Base-by-base conservation (phyloP, 2,329 filamentous ascomycete genomes). In the Phyllosticta citriasiana region DNA sequence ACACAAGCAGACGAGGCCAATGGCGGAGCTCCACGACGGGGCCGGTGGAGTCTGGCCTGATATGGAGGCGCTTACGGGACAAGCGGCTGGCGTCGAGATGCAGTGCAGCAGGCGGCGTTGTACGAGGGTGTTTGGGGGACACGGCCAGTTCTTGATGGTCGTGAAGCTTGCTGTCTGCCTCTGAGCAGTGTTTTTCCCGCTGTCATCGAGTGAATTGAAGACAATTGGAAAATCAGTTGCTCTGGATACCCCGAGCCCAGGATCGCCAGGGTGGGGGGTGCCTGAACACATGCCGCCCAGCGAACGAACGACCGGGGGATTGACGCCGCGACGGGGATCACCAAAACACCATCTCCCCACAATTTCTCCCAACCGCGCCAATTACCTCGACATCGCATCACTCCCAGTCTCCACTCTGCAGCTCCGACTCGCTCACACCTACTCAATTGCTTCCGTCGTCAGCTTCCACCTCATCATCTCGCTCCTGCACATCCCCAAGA, bases 401-500 rank as follows among this genome's bases (percentile, higher is more conserved):
- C 58, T 60, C 58, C 53, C 58, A 19, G 58, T 60, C 55, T 50
- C 59, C 60, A 59, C 57, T 50, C 19, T 52, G 50, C 40, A 54
- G 30, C 64, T 62, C 65, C 66, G 66, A 61, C 66, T 70, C 66
- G 68, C 68, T 68, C 68, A 47, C 40, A 66, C 66, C 67, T 73
- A 71, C 70, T 71, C 68, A 67, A 66, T 68, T 66, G 62, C 66
- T 65, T 66, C 66, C 64, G 40, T 62, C 64, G 60, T 57, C 59
- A 62, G 53, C 54, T 52, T 33, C 64, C 69, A 67, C 67, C 68
- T 67, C 69, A 64, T 52, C 60, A 51, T 58, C 53, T 62, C 71
- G 69, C 65, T 67, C 71, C 67, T 59, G 68, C 71, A 68, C 71
- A 69, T 68, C 65, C 64, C 24, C 66, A 30, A 30, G 67, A 64